These are phyloP conservation scores for Blepharisma japonicum DNA, from an alignment of 73 alveolate genomes.

Conservation along the genomic window DNA sequence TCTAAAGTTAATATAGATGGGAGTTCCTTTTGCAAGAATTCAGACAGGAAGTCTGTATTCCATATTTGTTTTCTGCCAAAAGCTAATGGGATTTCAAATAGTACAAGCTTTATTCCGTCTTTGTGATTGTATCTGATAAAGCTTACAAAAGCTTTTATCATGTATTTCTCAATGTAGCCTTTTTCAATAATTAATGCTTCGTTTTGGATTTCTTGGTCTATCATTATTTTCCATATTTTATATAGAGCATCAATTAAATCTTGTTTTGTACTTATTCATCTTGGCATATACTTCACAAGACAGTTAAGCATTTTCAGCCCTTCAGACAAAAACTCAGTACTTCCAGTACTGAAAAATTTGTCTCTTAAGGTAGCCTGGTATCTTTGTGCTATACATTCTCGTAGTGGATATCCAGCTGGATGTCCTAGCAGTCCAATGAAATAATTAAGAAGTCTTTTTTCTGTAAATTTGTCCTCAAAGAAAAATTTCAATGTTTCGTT, in stretches of 20 bases:
- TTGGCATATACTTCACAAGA: slow-evolving; percentile 20
- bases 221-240: not conserved
- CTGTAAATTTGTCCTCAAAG: not conserved
- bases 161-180: slow-evolving; percentile 9
- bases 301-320: not conserved
- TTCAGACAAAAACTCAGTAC: not conserved
- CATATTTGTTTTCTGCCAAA: slow-evolving; percentile 21
- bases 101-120: not conserved
- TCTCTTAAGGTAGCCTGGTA: not conserved
- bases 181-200: not conserved
- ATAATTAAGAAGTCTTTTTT: not conserved
- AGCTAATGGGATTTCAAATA: slow-evolving; percentile 18
- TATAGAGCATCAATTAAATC: not conserved
- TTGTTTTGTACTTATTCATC: not conserved
- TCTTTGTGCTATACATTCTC: not conserved
- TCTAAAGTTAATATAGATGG: not conserved
- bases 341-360: no score
- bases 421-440: not conserved
- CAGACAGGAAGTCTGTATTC: not conserved
- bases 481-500: slow-evolving; percentile 4
- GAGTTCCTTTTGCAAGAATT: slow-evolving; percentile 11
- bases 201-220: not conserved
- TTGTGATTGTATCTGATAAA: slow-evolving; percentile 20
- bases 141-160: slow-evolving; percentile 15
- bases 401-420: slow-evolving; percentile 10